These are phyloP conservation scores for Pharus latifolius DNA, from an alignment of 176 grass and related monocot species.

Conservation along the genomic window DNA sequence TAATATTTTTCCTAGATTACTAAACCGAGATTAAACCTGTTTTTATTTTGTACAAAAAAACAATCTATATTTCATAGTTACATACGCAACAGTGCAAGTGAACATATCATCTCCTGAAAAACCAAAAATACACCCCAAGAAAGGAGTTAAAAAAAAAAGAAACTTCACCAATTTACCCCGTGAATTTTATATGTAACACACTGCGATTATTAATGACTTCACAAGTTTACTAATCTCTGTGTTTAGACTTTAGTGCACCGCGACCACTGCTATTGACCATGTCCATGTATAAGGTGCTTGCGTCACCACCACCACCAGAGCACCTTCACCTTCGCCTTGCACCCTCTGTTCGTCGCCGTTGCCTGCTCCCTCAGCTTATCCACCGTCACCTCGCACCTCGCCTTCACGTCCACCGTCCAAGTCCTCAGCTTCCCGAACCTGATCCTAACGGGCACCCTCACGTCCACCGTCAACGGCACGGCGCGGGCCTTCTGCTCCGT, in stretches of 20 bases:
- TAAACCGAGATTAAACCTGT: no score
- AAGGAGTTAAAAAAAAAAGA: no score
- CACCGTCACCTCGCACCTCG: slow-evolving; percentile 52
- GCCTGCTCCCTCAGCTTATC: slow-evolving; percentile 33
- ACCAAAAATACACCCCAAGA: no score
- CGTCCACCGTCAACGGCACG: slow-evolving; percentile 43
- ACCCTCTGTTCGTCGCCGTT: neutral
- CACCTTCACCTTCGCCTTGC: slow-evolving; percentile 36
- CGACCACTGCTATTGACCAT: neutral
- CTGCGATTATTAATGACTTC: no score
- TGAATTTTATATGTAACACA: no score
- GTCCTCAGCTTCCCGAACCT: slow-evolving; percentile 44
- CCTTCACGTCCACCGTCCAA: slow-evolving; percentile 62
- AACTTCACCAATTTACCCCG: no score
- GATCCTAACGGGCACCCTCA: slow-evolving; percentile 27
- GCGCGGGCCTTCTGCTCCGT: slow-evolving; percentile 10
- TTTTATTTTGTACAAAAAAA: no score
- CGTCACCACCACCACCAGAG: slow-evolving; percentile 45
- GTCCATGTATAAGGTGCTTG: neutral
- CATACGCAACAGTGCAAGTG: no score
- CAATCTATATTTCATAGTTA: no score
- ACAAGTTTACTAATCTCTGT: neutral
- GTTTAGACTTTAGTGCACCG: neutral
- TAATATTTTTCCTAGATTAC: no score
- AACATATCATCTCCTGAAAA: no score